A percentile compares a stretch with the other conserved stretches of the same genome.
Conservation (phyloP, 176 grass and related monocot genomes). For the Lolium multiflorum region DNA sequence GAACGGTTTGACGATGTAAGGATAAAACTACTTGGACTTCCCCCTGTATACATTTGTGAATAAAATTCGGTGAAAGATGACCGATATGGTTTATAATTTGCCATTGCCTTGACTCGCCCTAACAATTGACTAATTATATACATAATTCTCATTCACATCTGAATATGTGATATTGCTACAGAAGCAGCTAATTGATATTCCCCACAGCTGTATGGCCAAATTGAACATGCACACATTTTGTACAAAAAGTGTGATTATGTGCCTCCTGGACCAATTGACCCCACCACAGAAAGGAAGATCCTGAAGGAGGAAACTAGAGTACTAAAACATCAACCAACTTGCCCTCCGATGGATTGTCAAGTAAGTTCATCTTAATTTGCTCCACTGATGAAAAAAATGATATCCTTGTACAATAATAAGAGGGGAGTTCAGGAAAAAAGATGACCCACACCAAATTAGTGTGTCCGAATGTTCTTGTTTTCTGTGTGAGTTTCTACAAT, state of each 20-base stretch:
- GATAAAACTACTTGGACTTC: neutral
- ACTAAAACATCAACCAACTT: slow-evolving; percentile 21
- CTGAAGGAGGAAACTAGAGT: slow-evolving; percentile 20
- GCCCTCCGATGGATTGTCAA: slow-evolving; percentile 47
- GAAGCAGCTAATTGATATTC: neutral
- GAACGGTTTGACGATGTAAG: slow-evolving; percentile 33
- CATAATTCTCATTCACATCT: neutral
- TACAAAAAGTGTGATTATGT: slow-evolving; percentile 40
- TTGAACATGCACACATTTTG: neutral
- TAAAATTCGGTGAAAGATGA: neutral
- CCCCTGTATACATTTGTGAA: neutral
- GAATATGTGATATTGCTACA: neutral
- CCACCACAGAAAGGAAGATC: neutral
- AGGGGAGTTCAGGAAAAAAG: no score
- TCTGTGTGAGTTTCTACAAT: no score
- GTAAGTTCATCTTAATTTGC: slow-evolving; percentile 13
- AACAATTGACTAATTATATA: neutral
- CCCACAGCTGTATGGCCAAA: slow-evolving; percentile 32
- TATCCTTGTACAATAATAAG: no score
- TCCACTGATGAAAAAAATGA: no score
- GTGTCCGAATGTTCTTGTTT: no score
- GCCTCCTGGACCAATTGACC: no score
- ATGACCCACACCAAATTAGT: no score
- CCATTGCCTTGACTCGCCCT: neutral
- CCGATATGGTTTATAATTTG: neutral